Base-by-base conservation (phyloP, 1,139 yeast species). In the Diutina neorugosa region DNA sequence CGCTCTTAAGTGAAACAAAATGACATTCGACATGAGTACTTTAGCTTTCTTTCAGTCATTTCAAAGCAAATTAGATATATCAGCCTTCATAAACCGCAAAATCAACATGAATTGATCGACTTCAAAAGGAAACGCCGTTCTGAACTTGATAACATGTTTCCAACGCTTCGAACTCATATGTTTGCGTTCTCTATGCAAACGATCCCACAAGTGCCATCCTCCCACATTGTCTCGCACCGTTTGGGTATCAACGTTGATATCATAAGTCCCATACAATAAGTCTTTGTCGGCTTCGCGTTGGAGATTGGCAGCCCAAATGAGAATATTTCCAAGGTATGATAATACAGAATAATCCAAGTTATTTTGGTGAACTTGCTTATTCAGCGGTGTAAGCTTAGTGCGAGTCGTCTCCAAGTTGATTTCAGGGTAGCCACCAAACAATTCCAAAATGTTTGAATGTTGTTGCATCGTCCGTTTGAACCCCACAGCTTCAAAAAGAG, bases 151-250 rank as follows among this genome's bases (percentile, higher is more conserved):
- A 21, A 74, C 64, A 56, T 73, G 78, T 56, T 74, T 74, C 78
- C 78, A 74, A 58, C 78, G 65, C 57, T 73, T 73, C 53, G 73
- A 65, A 56, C 72, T 73, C 63, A 73, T 71, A 8, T 68, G 61
- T 34, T 67, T 63, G 21, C 64, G 60, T 55, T 69, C 70, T 54
- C 71, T 66, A 53, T 65, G 66, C 53, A 73, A 62, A 48, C 70
- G 66, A 60, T 73, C 77, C 78, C 78, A 74, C 53, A 74, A 65
- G 58, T 72, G 73, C 56, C 61, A 65, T 0, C 78, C 78, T n/a
- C 78, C 78, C 37, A 73, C 62, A 41, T 62, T 60, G 11, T 62
- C 61, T 54, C 63, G 62, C 23, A 71, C 61, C 20, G 57, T 56
- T 5, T 59, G 52, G 11, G 58, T 58, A 11, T 66, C 51, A 34